Conservation (phyloP, 208 protist species). For the Crithidia sp. region DNA sequence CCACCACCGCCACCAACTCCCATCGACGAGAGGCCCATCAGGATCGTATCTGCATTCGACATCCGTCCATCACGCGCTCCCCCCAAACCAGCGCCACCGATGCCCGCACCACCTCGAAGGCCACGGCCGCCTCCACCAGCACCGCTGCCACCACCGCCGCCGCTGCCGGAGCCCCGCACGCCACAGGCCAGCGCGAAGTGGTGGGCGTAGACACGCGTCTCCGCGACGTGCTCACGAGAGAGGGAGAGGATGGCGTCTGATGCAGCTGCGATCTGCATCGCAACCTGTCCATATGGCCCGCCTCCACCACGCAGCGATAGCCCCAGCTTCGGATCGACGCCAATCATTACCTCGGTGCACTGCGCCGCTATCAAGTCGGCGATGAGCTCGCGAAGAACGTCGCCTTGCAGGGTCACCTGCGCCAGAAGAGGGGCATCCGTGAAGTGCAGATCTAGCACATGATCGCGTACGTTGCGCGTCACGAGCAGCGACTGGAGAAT, state of each 20-base stretch:
- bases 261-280: constrained; percentile 41
- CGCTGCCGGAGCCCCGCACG: constrained; percentile 22
- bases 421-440: constrained; percentile 39
- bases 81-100: too few relatives aligned
- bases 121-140: constrained; percentile 5
- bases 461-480: constrained; percentile 60
- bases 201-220: constrained; percentile 64
- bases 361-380: constrained; percentile 61
- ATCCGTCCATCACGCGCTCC: constrained; percentile 62
- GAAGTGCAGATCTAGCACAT: constrained; percentile 78
- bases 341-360: constrained; percentile 56
- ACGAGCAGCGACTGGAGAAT: constrained; percentile 66
- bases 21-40: constrained; percentile 25
- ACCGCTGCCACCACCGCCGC: constrained; percentile 4
- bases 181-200: constrained; percentile 77
- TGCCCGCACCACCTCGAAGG: neutral
- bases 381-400: constrained; percentile 63
- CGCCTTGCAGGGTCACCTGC: constrained; percentile 60
- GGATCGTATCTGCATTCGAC: constrained; percentile 30
- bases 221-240: constrained; percentile 20
- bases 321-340: constrained; percentile 39
- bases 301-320: constrained; percentile 58
- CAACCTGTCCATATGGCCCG: constrained; percentile 65
- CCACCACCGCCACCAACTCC: constrained; percentile 11
- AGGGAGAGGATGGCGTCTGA: constrained; percentile 52